Conservation (phyloP, 441 rosid species). For the Theobroma grandiflorum region DNA sequence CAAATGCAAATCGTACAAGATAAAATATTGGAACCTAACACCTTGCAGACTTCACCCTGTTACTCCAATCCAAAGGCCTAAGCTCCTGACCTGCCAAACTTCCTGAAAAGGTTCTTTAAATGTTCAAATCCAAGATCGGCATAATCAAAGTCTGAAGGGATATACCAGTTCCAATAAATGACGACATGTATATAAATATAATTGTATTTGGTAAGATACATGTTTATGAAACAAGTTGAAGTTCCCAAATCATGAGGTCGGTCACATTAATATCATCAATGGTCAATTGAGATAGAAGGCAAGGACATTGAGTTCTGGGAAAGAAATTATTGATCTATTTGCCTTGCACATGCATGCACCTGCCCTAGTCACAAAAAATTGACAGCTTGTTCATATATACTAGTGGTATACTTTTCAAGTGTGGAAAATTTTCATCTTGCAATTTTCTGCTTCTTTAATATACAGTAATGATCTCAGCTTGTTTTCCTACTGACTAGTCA, state of each 20-base stretch:
- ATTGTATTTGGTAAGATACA: too few relatives aligned
- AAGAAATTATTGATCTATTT: conserved; percentile 7
- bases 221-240: too few relatives aligned
- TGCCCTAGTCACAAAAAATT: neutral
- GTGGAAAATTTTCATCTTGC: neutral
- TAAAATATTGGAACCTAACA: too few relatives aligned
- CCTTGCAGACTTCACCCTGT: neutral
- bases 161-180: too few relatives aligned
- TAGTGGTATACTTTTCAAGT: neutral
- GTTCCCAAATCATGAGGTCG: too few relatives aligned
- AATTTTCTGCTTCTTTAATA: neutral
- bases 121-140: too few relatives aligned
- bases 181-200: too few relatives aligned
- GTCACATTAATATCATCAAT: neutral
- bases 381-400: neutral
- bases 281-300: neutral
- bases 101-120: too few relatives aligned
- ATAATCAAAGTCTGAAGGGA: too few relatives aligned
- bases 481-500: neutral
- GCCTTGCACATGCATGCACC: neutral
- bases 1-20: neutral
- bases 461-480: neutral
- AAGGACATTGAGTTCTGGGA: neutral
- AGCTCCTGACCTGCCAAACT: too few relatives aligned
- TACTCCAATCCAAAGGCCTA: too few relatives aligned